Evolutionary conservation across 306 rosid species (phyloP), one percentile per base, ranked within the genome.

Genomic region (Senna tora): DNA sequence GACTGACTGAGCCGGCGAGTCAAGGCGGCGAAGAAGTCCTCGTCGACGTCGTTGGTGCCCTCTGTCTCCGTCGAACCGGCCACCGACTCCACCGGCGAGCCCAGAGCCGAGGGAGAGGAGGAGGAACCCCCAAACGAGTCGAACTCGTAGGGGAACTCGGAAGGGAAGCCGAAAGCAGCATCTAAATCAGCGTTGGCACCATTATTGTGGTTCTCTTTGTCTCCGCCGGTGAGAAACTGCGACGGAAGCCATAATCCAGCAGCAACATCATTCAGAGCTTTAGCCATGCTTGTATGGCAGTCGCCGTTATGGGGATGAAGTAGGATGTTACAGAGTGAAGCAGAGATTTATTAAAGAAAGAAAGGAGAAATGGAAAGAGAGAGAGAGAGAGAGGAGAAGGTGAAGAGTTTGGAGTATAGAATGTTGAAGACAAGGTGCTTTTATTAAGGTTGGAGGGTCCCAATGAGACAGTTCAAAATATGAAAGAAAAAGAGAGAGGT

Each of bases 101-200:
- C 47, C 7, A 85, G 55, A 2, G 81, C 65, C 0, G 84, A 76
- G 82, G 67, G 45, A 2, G 53, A 1, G 30, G 6, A 5, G 28
- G 28, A 5, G 19, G 65, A 59, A 15, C 1, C 10, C 3, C 71
- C 83, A 8, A 65, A 52, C 21, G 87, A 74, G 75, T 83, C 84
- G 66, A 88, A 87, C 85, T 92, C 93, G 78, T 82, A 92, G 4
- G 98, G 96, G 8, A 90, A 92, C 82, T 92, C 90, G 5, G 88
- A 55, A 1, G 96, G 98, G 71, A 88, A 89, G 9, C 32, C 65
- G 0, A 75, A 70, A 8, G 55, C 56, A 19, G 72, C 47, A 7
- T 63, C 66, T 1, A 69, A 57, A 8, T 45, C 64, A 22, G 46
- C 22, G 25, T 15, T 56, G 45, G 11, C 54, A 0, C 69, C 72